A percentile compares a stretch with the other conserved stretches of the same genome.
phyloP scores from a whole-genome alignment of 345 rosid genomes.

The Eucalyptus curtisii region DNA sequence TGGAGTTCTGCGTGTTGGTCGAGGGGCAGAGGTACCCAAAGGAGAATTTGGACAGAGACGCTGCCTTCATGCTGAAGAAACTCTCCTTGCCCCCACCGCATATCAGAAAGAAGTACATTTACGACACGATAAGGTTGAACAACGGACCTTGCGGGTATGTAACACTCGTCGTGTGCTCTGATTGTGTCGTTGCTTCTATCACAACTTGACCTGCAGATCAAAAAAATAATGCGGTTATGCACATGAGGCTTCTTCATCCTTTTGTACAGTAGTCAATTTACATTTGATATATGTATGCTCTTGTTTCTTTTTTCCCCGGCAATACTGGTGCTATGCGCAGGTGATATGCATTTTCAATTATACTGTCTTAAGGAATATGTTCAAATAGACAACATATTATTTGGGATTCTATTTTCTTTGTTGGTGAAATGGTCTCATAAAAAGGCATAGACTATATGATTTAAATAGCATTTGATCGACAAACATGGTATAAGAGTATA shows the following conservation, averaged over 20 bases:
- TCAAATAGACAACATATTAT: not conserved
- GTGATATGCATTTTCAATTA: not conserved
- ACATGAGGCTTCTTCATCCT: not conserved
- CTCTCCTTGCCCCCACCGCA: slow-evolving; percentile 12
- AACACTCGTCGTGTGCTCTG: slow-evolving; percentile 55
- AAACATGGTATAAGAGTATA: not conserved
- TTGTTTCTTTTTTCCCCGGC: not conserved
- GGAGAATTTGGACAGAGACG: not conserved
- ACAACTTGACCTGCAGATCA: not conserved
- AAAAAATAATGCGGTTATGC: not conserved
- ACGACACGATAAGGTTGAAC: not conserved
- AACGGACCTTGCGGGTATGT: not conserved
- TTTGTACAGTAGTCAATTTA: not conserved
- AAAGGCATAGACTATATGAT: not conserved
- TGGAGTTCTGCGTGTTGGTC: not conserved
- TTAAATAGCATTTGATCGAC: not conserved
- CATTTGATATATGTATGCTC: not conserved
- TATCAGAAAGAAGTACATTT: slow-evolving; percentile 29
- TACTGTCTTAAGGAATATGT: not conserved
- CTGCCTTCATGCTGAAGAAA: not conserved
- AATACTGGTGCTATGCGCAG: not conserved
- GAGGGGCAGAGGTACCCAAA: not conserved
- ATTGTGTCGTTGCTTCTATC: slow-evolving; percentile 49
- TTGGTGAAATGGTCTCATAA: not conserved
- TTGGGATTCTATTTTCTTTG: not conserved